Conservation (phyloP, 2,329 filamentous ascomycete species). For the Verticillium longisporum region DNA sequence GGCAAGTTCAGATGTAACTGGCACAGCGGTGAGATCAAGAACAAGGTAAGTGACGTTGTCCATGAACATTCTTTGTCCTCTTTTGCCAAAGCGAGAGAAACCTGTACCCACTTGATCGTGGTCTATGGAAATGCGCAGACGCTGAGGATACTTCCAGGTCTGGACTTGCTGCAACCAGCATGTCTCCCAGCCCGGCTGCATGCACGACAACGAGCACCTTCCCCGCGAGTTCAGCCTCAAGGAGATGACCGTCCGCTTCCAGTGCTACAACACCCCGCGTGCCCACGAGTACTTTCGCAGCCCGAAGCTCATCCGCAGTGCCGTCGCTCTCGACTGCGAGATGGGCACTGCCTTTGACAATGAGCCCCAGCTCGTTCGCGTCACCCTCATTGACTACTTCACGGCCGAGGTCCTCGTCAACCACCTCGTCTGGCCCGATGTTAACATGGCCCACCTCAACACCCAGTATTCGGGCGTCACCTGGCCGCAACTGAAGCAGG, state of each 20-base stretch:
- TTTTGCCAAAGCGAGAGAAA: too few species aligned
- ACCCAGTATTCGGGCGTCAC: conserved; percentile 44
- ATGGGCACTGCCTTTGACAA: conserved; percentile 39
- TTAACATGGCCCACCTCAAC: conserved; percentile 39
- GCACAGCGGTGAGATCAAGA: not conserved
- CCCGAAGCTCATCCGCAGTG: conserved; percentile 7
- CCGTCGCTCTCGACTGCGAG: conserved; percentile 47
- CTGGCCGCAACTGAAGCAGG: conserved; percentile 26
- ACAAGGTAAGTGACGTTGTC: not conserved
- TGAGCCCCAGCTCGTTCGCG: conserved; percentile 43
- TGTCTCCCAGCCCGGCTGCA: conserved; percentile 16
- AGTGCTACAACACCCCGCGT: conserved; percentile 4
- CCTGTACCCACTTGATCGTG: too few species aligned
- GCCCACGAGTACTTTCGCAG: not conserved
- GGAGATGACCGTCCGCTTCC: conserved; percentile 15
- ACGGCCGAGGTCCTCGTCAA: conserved; percentile 40
- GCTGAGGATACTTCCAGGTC: conserved; percentile 8
- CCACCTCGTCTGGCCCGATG: conserved; percentile 39
- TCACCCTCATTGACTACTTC: conserved; percentile 46
- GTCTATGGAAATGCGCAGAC: not conserved
- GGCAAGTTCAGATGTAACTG: not conserved
- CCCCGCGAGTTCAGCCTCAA: conserved; percentile 13
- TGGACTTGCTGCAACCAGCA: conserved; percentile 23
- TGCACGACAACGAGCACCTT: conserved; percentile 16
- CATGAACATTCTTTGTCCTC: too few species aligned